A percentile compares a stretch with the other conserved stretches of the same genome.
Evolutionary conservation across 768 basidiomycete genomes (phyloP).

Genomic region (Tulasnella sp.): DNA sequence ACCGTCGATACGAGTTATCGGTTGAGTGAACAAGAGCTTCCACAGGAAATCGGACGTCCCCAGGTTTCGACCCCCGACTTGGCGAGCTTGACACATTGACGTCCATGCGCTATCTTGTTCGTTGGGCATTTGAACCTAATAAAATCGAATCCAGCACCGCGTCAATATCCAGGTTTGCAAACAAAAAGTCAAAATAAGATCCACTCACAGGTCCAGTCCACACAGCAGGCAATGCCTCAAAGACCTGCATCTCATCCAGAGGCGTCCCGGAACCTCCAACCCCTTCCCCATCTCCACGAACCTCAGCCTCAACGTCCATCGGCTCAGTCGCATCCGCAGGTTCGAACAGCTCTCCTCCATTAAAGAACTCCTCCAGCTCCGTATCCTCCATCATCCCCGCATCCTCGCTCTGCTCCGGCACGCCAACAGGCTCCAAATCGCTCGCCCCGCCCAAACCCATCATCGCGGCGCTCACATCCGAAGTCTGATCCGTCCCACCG

Average conservation of each 20-base stretch:
- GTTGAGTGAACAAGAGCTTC: constrained; percentile 66
- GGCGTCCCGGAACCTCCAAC: constrained; percentile 25
- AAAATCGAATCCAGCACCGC: constrained; percentile 21
- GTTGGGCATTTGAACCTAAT: constrained; percentile 77
- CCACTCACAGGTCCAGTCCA: constrained; percentile 69
- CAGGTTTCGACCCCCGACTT: constrained; percentile 66
- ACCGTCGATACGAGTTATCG: constrained; percentile 68
- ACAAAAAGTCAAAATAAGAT: not conserved
- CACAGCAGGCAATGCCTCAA: constrained; percentile 52
- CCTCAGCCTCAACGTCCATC: constrained; percentile 1
- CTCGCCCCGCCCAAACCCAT: not conserved
- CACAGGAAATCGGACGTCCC: constrained; percentile 54
- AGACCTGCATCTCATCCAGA: constrained; percentile 42
- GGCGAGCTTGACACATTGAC: constrained; percentile 53
- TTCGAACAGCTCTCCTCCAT: constrained; percentile 37
- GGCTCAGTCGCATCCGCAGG: constrained; percentile 29
- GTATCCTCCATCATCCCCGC: constrained; percentile 50
- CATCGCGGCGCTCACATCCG: not conserved
- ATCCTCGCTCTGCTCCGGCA: constrained; percentile 24
- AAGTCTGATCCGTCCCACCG: constrained; percentile 27
- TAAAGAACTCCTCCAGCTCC: constrained; percentile 82
- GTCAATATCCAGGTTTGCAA: constrained; percentile 2
- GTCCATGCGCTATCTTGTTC: constrained; percentile 51
- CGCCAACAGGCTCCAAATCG: not conserved
- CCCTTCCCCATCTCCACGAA: constrained; percentile 14